A percentile compares a stretch with the other conserved stretches of the same genome.
phyloP scores from a whole-genome alignment of 768 basidiomycete genomes.

The Tulasnella sp. region DNA sequence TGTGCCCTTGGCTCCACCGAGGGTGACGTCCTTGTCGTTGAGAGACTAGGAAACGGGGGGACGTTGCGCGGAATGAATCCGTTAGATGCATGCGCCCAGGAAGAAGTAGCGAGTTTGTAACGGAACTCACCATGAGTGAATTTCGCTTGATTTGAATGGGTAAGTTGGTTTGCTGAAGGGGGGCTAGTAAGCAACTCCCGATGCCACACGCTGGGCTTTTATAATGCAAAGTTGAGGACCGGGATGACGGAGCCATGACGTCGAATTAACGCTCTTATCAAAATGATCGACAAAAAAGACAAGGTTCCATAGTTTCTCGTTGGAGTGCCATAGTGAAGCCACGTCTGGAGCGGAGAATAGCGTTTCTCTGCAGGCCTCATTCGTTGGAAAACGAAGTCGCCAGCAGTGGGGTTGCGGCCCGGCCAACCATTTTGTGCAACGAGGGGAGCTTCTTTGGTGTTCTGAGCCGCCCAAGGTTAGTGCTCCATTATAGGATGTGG shows the following conservation, averaged over 20 bases:
- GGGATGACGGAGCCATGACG: neutral
- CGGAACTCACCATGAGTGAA: neutral
- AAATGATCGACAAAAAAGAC: neutral
- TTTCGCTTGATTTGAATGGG: neutral
- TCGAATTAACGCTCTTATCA: neutral
- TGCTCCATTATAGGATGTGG: neutral
- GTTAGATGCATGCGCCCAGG: neutral
- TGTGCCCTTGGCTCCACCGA: slow-evolving; percentile 16
- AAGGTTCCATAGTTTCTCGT: neutral
- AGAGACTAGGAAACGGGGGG: slow-evolving; percentile 3
- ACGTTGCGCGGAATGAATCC: neutral
- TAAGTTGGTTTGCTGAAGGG: neutral
- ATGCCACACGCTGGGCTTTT: neutral
- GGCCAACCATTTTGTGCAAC: neutral
- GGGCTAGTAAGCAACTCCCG: neutral
- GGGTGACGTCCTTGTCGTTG: slow-evolving; percentile 24
- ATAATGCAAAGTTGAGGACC: neutral
- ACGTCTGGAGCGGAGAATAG: neutral
- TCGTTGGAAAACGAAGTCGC: neutral
- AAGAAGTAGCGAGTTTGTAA: neutral
- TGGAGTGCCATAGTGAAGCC: neutral
- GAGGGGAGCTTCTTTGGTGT: neutral
- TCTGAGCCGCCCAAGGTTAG: neutral
- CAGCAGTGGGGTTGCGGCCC: neutral
- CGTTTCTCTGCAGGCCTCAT: neutral